These are phyloP conservation scores for Spinacia oleracea DNA, from an alignment of 179 eudicot genomes.

Conservation along the genomic window DNA sequence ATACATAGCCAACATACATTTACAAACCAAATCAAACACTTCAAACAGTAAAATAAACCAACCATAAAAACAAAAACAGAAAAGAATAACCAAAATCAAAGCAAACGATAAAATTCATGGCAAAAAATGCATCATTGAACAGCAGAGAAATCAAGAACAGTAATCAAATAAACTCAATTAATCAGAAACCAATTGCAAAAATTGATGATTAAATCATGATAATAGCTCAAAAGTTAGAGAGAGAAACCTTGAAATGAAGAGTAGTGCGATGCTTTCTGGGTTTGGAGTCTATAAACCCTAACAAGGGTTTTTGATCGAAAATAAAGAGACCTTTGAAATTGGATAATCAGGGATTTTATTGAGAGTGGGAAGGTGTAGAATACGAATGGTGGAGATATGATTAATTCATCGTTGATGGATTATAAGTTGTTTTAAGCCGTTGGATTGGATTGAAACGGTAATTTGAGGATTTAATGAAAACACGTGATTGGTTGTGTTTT, in stretches of 20 bases:
- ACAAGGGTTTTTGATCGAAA: conserved; percentile 33
- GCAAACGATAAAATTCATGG: not conserved
- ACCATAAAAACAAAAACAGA: not conserved
- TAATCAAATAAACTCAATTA: not conserved
- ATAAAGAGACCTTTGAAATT: not conserved
- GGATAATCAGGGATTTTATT: not conserved
- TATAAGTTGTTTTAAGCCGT: not conserved
- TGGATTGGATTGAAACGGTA: not conserved
- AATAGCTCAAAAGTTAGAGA: not conserved
- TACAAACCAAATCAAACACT: conserved; percentile 8
- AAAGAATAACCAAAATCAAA: not conserved
- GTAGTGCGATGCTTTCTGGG: not conserved
- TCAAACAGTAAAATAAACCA: no score
- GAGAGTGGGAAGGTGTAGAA: not conserved
- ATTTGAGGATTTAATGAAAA: no score
- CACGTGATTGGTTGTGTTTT: no score
- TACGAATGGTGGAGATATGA: not conserved
- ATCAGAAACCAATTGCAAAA: not conserved
- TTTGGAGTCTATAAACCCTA: conserved; percentile 28
- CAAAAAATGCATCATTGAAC: not conserved
- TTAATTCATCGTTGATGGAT: not conserved
- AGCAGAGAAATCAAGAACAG: not conserved
- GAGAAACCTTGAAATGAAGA: conserved; percentile 21
- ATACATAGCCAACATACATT: not conserved
- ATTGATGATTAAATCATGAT: not conserved